Percentiles rank a stretch among this genome's conserved stretches.
phyloP scores from a whole-genome alignment of 1,139 yeast species.

The Nakaseomyces uthaithaninus region DNA sequence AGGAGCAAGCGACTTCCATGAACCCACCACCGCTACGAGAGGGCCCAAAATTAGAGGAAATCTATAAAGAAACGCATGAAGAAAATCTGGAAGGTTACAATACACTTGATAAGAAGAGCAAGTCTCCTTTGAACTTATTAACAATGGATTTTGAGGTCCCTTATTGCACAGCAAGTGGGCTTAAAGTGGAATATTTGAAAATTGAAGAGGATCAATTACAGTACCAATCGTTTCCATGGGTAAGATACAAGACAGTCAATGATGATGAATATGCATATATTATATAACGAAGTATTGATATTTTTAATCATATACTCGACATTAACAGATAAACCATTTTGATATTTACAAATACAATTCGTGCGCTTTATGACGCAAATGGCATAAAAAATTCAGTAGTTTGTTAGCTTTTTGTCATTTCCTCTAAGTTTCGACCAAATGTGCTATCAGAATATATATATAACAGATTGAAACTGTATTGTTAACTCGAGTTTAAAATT shows the following conservation, averaged over 20 bases:
- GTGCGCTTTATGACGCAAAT: too few species aligned
- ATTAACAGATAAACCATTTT: too few species aligned
- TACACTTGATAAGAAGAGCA: conserved; percentile 31
- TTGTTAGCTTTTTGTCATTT: too few species aligned
- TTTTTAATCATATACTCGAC: too few species aligned
- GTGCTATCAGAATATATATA: conserved; percentile 1
- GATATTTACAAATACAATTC: too few species aligned
- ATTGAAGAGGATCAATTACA: conserved; percentile 60
- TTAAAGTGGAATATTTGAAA: conserved; percentile 64
- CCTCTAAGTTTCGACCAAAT: too few species aligned
- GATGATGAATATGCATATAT: conserved; percentile 36
- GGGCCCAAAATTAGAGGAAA: conserved; percentile 33
- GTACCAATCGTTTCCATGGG: conserved; percentile 80
- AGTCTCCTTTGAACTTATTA: conserved; percentile 35
- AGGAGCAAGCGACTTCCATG: conserved; percentile 37
- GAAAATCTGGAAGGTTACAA: conserved; percentile 35
- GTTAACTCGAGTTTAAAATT: too few species aligned
- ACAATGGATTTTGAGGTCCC: conserved; percentile 59
- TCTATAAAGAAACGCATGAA: conserved; percentile 33
- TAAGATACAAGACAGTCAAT: conserved; percentile 55
- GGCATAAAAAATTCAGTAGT: too few species aligned
- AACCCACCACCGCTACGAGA: conserved; percentile 36
- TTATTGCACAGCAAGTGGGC: conserved; percentile 60
- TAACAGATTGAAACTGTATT: too few species aligned
- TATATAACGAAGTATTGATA: conserved; percentile 12